Conservation (phyloP, 345 rosid genomes). For the Citrus australasica region DNA sequence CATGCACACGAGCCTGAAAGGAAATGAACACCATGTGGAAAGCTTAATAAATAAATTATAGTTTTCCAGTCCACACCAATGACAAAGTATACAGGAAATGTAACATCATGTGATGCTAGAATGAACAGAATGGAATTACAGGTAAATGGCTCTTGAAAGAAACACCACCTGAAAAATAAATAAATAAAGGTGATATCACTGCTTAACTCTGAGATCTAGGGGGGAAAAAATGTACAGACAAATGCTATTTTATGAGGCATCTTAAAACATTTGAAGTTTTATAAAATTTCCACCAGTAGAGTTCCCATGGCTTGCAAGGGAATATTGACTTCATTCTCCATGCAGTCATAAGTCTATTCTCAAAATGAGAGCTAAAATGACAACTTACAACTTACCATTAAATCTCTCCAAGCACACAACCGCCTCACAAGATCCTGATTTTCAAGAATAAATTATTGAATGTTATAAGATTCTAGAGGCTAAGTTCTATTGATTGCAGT, state of each 20-base stretch:
- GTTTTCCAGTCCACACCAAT: background rate
- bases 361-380: constrained; percentile 2
- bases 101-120: background rate
- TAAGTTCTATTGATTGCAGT: background rate
- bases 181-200: background rate
- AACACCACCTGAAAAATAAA: constrained; percentile 1
- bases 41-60: constrained; percentile 5
- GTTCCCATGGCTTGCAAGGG: constrained; percentile 5
- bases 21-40: constrained; percentile 15
- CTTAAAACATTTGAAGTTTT: background rate
- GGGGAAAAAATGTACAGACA: background rate
- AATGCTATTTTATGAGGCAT: background rate
- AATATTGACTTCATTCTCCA: background rate
- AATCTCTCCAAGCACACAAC: constrained; percentile 90
- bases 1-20: constrained; percentile 89
- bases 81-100: background rate
- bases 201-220: background rate
- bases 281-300: background rate
- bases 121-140: background rate
- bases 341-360: background rate
- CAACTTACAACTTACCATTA: constrained; percentile 61
- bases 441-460: constrained; percentile 8
- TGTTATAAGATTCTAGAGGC: background rate
- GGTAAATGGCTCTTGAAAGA: constrained; percentile 5
- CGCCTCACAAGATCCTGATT: constrained; percentile 77